Percentiles rank a stretch among this genome's conserved stretches.
phyloP scores from a whole-genome alignment of 2,329 filamentous ascomycete species.

The Pezicula neosporulosa region DNA sequence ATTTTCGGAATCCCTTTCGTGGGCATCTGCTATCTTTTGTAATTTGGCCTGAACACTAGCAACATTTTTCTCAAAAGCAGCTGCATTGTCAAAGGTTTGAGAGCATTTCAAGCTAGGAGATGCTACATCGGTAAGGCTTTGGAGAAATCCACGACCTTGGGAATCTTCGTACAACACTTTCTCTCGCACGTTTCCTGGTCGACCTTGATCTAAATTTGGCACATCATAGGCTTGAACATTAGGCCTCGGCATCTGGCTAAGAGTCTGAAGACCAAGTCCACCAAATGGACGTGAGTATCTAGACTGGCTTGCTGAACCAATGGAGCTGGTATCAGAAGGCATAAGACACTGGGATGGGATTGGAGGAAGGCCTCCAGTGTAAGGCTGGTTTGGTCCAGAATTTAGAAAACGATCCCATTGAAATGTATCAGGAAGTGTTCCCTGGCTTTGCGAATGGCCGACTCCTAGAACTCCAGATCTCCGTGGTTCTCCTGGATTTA shows the following conservation, averaged over 20 bases:
- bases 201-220: conserved; percentile 1
- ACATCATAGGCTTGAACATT: conserved; percentile 1
- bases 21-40: conserved; percentile 14
- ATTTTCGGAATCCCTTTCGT: conserved; percentile 3
- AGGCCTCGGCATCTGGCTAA: conserved; percentile 20
- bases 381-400: conserved; percentile 12
- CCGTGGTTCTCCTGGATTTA: background rate
- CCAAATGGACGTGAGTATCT: conserved; percentile 22
- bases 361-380: conserved; percentile 22
- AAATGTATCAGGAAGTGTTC: conserved; percentile 21
- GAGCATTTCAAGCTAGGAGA: conserved; percentile 21
- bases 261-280: conserved; percentile 21
- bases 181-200: conserved; percentile 1
- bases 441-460: conserved; percentile 1
- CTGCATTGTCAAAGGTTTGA: conserved; percentile 12
- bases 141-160: conserved; percentile 19
- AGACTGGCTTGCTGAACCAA: conserved; percentile 20
- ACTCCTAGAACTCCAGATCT: conserved; percentile 1
- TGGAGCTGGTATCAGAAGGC: conserved; percentile 27
- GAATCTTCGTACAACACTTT: conserved; percentile 20
- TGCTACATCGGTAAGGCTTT: conserved; percentile 25
- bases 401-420: conserved; percentile 22
- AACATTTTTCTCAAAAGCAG: conserved; percentile 13
- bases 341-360: conserved; percentile 33
- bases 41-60: conserved; percentile 13